Evolutionary conservation across 352 stramenopile species (phyloP), one percentile per base, ranked within the genome.

Genomic region (Phytophthora ohioensis): DNA sequence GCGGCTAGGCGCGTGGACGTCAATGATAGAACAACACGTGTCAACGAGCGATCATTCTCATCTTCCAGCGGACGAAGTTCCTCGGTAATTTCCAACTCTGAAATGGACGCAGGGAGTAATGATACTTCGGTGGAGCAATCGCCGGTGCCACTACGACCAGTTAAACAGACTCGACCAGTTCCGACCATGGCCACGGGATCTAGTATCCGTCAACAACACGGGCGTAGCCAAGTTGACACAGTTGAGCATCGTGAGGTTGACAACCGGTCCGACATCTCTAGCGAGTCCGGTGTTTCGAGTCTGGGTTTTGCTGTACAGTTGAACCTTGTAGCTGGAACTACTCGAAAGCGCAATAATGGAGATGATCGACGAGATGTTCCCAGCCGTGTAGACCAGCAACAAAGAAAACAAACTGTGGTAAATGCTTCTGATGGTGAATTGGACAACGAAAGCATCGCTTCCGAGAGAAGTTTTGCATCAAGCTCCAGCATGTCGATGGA

Each of bases 401-500:
- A 48, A 43, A 31, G 43, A 9, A 41, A 15, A 9, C 15, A 9
- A 38, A 43, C 15, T 27, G 15, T 38, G 15, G 5, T 2, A 52
- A 3, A 49, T 41, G 38, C 4, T 11, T 55, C 31, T 13, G 46
- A 71, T 48, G 53, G 65, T n/a, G 46, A 75, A 30, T 3, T 39
- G n/a, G 57, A 71, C 52, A 59, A 58, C 4, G 46, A 74, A 43
- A 63, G 48, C 36, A 68, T 36, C 35, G 27, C 15, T 15, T 76
- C 63, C 15, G 57, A 69, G 38, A 67, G 51, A 35, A 81, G 73
- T 63, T 78, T 71, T 63, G 77, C 75, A 17, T 85, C 80, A 6
- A 78, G 70, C 43, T 93, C 79, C 2, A 87, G 72, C 7, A 48
- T 78, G 17, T 90, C 83, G 9, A 73, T 82, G 39, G 75, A 88